Base-by-base conservation (phyloP, 148 eudicot genomes). In the Rhododendron ferrugineum region DNA sequence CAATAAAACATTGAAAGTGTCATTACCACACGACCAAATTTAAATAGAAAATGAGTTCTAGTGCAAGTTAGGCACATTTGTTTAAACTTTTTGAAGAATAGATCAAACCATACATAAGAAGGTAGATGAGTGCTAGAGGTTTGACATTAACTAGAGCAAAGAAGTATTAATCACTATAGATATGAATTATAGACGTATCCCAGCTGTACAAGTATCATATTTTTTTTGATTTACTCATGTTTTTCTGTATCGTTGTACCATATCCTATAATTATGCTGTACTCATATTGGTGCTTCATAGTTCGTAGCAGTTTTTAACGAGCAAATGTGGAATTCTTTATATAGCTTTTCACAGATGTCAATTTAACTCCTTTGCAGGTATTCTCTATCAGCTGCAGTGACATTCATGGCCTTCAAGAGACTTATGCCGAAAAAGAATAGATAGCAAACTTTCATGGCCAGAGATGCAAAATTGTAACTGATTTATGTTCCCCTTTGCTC, bases 381-480 rank as follows among this genome's bases (percentile, higher is more conserved):
- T 88, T 90, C 98, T 85, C 89, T 94, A 16, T 94, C 95, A 70
- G 93, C 92, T 86, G 93, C 94, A 52, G 95, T 94, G 78, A 93
- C 98, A 44, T 92, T 86, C 86, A 94, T 94, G 95, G 98, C 98
- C 42, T 92, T 86, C 84, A 92, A 93, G 92, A 90, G 98, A 86
- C 85, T 93, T 62, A 89, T 87, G 85, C 88, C 92, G 3, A 90
- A 86, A 82, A 92, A 50, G 84, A 88, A n/a, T 52, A 88, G 93
- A 88, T 90, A 92, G 89, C 82, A 52, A 49, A 58, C 32, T 34
- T 85, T 42, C 64, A 32, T 16, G 72, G 72, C 32, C 72, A 66
- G 72, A 66, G 34, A 26, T 5, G 0, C 32, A 26, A 58, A 66
- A 66, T 66, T 66, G 60, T 26, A 66, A 66, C 32, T 66, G 34